Percentiles rank a stretch among this genome's conserved stretches.
Conservation (phyloP, 805 yeast genomes). For the Lipomyces starkeyi region DNA sequence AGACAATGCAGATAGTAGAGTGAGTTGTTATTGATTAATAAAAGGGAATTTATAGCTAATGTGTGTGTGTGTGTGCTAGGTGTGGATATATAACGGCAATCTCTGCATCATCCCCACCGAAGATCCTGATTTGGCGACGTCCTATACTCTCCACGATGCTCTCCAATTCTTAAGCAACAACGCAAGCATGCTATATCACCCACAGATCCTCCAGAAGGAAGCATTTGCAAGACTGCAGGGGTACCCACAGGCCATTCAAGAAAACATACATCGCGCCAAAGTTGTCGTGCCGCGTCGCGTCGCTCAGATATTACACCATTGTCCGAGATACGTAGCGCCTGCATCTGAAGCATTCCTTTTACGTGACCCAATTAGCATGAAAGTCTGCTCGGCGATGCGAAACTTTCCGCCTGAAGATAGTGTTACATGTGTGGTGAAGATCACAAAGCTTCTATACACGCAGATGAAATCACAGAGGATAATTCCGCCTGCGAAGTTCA, state of each 20-base stretch:
- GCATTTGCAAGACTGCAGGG: slow-evolving; percentile 26
- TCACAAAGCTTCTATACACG: slow-evolving; percentile 40
- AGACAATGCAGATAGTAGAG: slow-evolving; percentile 55
- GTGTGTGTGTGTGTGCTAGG: slow-evolving; percentile 49
- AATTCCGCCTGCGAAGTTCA: slow-evolving; percentile 28
- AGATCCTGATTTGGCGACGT: slow-evolving; percentile 1
- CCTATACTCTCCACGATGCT: slow-evolving; percentile 22
- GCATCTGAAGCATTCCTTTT: slow-evolving; percentile 38
- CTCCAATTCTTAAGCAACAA: slow-evolving; percentile 12
- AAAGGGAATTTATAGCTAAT: slow-evolving; percentile 50
- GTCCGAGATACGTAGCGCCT: slow-evolving; percentile 38
- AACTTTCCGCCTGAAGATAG: slow-evolving; percentile 37
- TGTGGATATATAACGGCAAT: slow-evolving; percentile 40
- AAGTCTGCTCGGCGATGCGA: slow-evolving; percentile 32
- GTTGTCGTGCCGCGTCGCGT: slow-evolving; percentile 38
- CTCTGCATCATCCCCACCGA: slow-evolving; percentile 34
- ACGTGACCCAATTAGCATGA: slow-evolving; percentile 36
- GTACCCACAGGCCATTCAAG: slow-evolving; percentile 35
- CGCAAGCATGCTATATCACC: slow-evolving; percentile 3
- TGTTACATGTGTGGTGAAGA: slow-evolving; percentile 36
- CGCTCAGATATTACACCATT: slow-evolving; percentile 38
- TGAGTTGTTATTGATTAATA: slow-evolving; percentile 44
- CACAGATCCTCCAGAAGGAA: slow-evolving; percentile 19
- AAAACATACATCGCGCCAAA: slow-evolving; percentile 36
- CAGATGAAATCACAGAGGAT: slow-evolving; percentile 38